These are phyloP conservation scores for Hordeum pubiflorum DNA, from an alignment of 202 grass and related monocot species.

Conservation along the genomic window DNA sequence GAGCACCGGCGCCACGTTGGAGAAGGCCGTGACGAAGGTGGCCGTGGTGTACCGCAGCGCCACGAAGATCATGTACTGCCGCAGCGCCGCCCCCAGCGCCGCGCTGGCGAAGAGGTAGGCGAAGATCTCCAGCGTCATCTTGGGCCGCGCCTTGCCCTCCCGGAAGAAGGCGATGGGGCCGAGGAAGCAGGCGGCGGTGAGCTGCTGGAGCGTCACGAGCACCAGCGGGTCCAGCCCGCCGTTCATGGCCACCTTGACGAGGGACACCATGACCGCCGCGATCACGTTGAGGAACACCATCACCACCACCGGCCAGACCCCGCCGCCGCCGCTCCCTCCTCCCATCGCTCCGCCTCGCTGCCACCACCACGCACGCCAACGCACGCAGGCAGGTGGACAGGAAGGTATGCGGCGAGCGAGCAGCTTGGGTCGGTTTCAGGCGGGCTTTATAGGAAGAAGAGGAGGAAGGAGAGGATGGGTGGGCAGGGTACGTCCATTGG, in stretches of 20 bases:
- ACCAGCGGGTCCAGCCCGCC: constrained; percentile 65
- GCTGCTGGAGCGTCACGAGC: constrained; percentile 69
- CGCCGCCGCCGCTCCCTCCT: background rate
- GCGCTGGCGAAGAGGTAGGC: constrained; percentile 70
- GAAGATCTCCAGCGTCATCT: constrained; percentile 72
- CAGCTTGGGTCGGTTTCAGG: background rate
- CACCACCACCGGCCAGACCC: constrained; percentile 19
- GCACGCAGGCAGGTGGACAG: background rate
- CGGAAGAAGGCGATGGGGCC: constrained; percentile 59
- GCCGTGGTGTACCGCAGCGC: constrained; percentile 72
- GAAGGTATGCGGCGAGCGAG: background rate
- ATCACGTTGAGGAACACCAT: constrained; percentile 58
- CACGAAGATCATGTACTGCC: constrained; percentile 81
- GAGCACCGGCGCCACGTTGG: constrained; percentile 68
- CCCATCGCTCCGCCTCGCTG: background rate
- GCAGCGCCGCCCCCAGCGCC: constrained; percentile 65
- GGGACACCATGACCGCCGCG: constrained; percentile 62
- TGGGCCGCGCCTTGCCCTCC: constrained; percentile 84
- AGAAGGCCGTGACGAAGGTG: constrained; percentile 85
- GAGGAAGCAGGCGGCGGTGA: constrained; percentile 61
- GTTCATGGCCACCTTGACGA: constrained; percentile 72
- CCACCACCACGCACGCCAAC: background rate
- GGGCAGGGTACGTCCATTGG: background rate
- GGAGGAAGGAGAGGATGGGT: no score
- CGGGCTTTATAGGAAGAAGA: constrained; percentile 8